Base-by-base conservation (phyloP, 1,284 basidiomycete species). In the Puccinia coronata region DNA sequence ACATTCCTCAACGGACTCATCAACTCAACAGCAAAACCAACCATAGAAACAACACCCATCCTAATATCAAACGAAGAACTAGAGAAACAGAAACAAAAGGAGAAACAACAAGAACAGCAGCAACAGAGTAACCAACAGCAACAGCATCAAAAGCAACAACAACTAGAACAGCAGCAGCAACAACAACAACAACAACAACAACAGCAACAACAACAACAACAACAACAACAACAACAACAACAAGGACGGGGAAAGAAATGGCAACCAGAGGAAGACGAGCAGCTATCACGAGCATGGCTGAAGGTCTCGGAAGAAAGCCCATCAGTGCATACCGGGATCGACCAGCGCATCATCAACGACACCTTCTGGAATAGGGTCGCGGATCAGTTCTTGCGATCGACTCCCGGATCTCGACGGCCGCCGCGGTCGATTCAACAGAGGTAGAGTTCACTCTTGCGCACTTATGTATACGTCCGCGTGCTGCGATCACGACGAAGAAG, bases 181-280 rank as follows among this genome's bases (percentile, higher is more conserved):
- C 23, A 47, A 47, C 2, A 47, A 8, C 43, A 47, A 9, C 43
- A 47, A 8, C 43, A 47, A 47, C 43, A 47, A 47, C 43, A 47
- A 16, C 43, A 47, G 28, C 43, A 67, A n/a, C 36, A 67, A n/a
- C 65, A 67, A 43, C 65, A 47, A 41, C 65, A 67, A 25, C 65
- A 41, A 49, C 67, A 70, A 49, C 43, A 47, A 16, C 67, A 43
- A 41, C 39, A n/a, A 5, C 23, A 31, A 11, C 70, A 73, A 9
- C 28, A 34, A 5, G 53, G 53, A 4, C 25, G 71, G 11, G 71
- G 71, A 4, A 73, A 73, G 53, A 73, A 73, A 36, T 73, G 71
- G 71, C 71, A 73, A 11, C 49, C 71, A 11, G 71, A 73, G 16
- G 71, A 73, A 25, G 71, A 73, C 71, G 71, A 73, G 28, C 49